phyloP scores from a whole-genome alignment of 2,329 filamentous ascomycete species.

The Fusarium neocosmosporiellum region DNA sequence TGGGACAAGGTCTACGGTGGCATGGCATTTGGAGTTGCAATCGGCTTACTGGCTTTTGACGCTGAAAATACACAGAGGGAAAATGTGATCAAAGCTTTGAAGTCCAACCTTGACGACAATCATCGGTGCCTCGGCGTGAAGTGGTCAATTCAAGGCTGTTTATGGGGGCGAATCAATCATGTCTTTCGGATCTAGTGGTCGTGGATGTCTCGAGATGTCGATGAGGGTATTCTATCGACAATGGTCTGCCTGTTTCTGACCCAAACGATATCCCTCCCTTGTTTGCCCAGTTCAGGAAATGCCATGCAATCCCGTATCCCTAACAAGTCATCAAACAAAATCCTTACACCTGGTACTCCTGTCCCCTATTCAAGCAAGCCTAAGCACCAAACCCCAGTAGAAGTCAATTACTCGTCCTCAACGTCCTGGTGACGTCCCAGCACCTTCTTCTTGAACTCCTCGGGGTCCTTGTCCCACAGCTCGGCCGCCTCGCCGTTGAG shows the following conservation, averaged over 20 bases:
- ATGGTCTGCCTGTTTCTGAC: slow-evolving; percentile 41
- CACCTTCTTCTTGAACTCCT: slow-evolving; percentile 86
- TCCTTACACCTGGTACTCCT: slow-evolving; percentile 55
- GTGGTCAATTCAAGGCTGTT: slow-evolving; percentile 36
- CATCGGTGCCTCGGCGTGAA: slow-evolving; percentile 45
- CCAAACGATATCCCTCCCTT: slow-evolving; percentile 33
- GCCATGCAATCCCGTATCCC: slow-evolving; percentile 49
- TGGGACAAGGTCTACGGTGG: slow-evolving; percentile 57
- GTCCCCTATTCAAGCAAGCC: slow-evolving; percentile 49
- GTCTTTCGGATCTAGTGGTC: slow-evolving; percentile 35
- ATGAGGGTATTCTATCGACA: slow-evolving; percentile 43
- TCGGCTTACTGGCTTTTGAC: slow-evolving; percentile 58
- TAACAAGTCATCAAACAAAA: slow-evolving; percentile 47
- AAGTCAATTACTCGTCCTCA: slow-evolving; percentile 66
- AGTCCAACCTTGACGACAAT: slow-evolving; percentile 40
- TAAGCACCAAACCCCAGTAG: slow-evolving; percentile 30
- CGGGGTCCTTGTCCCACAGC: slow-evolving; percentile 90
- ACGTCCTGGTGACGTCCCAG: slow-evolving; percentile 71
- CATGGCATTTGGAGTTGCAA: slow-evolving; percentile 61
- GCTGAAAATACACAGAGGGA: slow-evolving; percentile 53
- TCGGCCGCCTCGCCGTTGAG: slow-evolving; percentile 96
- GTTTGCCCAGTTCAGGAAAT: slow-evolving; percentile 37
- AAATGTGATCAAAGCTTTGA: slow-evolving; percentile 50
- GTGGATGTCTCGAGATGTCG: slow-evolving; percentile 40
- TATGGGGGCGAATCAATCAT: slow-evolving; percentile 39